Conservation (phyloP, 2,329 filamentous ascomycete species). For the Ceratocystis alfenasii region DNA sequence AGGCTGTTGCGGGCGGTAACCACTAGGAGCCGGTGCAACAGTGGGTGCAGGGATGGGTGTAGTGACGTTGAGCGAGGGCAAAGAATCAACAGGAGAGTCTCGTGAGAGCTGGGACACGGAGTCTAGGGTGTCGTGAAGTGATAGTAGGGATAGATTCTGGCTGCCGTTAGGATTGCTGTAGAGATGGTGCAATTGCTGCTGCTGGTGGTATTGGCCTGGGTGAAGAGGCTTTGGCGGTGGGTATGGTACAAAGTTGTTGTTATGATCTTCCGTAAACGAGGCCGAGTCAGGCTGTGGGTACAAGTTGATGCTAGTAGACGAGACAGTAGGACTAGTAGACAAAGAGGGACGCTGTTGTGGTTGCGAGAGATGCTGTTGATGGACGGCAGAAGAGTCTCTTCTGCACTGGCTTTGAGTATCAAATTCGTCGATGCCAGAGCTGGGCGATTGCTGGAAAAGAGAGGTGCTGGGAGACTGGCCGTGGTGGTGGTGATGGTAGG, state of each 20-base stretch:
- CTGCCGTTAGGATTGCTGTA: conserved; percentile 15
- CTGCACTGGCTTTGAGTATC: conserved; percentile 27
- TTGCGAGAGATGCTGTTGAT: conserved; percentile 28
- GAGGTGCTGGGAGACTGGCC: conserved; percentile 19
- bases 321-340: conserved; percentile 7
- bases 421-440: conserved; percentile 35
- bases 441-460: conserved; percentile 11
- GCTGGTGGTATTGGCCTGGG: conserved; percentile 30
- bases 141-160: conserved; percentile 20
- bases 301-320: conserved; percentile 9
- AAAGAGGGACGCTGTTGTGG: conserved; percentile 29
- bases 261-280: conserved; percentile 14
- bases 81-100: conserved; percentile 43
- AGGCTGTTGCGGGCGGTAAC: conserved; percentile 29
- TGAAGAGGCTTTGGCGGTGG: conserved; percentile 29
- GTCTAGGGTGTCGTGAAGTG: conserved; percentile 40
- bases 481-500: conserved; percentile 23
- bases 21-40: neutral
- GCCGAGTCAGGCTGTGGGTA: conserved; percentile 17
- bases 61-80: conserved; percentile 32
- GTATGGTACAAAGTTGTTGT: conserved; percentile 24
- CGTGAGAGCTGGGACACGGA: conserved; percentile 51
- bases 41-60: conserved; percentile 31
- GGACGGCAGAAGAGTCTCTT: conserved; percentile 22
- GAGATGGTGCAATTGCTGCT: conserved; percentile 26